Evolutionary conservation across 2,329 filamentous ascomycete species (phyloP).

Genomic region (Neurospora sp.): DNA sequence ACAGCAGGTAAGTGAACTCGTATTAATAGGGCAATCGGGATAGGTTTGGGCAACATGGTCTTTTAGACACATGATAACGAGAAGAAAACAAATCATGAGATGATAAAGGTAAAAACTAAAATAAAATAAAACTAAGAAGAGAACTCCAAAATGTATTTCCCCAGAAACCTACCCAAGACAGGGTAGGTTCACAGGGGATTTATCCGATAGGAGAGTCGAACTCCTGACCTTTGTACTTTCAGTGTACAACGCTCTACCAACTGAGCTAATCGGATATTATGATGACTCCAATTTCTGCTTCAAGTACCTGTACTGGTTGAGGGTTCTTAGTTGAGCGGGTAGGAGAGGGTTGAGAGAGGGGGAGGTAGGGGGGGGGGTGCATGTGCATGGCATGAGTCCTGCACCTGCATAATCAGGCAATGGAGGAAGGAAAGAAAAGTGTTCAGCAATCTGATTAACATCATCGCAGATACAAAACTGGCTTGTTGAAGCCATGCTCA

Average conservation of each 20-base stretch:
- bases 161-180: not conserved
- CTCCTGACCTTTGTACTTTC: not conserved
- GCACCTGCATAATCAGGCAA: not conserved
- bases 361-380: no score
- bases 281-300: not conserved
- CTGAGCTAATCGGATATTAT: not conserved
- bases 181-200: not conserved
- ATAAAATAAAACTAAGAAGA: not conserved
- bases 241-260: not conserved
- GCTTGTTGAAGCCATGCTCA: slow-evolving; percentile 37
- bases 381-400: not conserved
- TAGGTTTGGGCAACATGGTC: not conserved
- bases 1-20: not conserved
- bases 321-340: not conserved
- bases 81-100: not conserved
- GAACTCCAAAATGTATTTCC: not conserved
- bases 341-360: not conserved
- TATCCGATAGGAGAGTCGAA: not conserved
- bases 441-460: not conserved
- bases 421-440: not conserved
- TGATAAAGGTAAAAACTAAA: not conserved
- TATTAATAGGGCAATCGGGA: not conserved
- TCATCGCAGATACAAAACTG: not conserved
- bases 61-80: not conserved
- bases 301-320: not conserved